A percentile compares a stretch with the other conserved stretches of the same genome.
Evolutionary conservation across 1,284 basidiomycete species (phyloP).

Genomic region (Sutorius eximius): DNA sequence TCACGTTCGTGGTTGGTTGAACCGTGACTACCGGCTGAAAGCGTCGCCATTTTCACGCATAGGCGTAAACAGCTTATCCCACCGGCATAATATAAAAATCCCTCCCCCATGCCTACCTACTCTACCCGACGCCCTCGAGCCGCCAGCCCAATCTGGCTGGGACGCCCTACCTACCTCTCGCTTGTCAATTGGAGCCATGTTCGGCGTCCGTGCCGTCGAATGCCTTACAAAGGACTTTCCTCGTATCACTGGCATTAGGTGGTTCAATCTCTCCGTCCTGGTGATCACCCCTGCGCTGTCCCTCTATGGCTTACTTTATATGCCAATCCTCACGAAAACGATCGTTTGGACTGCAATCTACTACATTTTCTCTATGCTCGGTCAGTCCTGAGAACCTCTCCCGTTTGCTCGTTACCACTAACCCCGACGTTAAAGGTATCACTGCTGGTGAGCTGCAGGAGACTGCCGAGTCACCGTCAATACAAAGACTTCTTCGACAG

Average conservation of each 20-base stretch:
- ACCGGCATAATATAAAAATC: conserved; percentile 31
- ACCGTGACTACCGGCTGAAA: conserved; percentile 27
- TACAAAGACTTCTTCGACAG: conserved; percentile 36
- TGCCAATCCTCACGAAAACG: conserved; percentile 52
- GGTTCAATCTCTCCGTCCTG: conserved; percentile 68
- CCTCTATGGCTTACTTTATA: conserved; percentile 62
- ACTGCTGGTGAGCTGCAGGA: conserved; percentile 51
- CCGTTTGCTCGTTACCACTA: conserved; percentile 14
- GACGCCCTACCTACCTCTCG: background rate
- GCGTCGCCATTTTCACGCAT: conserved; percentile 20
- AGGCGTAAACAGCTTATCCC: conserved; percentile 18
- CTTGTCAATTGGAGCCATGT: conserved; percentile 14
- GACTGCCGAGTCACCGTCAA: background rate
- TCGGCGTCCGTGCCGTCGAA: conserved; percentile 11
- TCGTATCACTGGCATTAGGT: conserved; percentile 51
- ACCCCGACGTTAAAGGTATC: conserved; percentile 42
- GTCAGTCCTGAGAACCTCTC: conserved; percentile 35
- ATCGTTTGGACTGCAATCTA: conserved; percentile 59
- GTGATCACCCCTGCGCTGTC: conserved; percentile 67
- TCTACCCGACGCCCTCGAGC: conserved; percentile 14
- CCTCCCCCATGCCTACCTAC: conserved; percentile 11
- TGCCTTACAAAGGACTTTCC: conserved; percentile 41
- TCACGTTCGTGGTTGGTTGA: conserved; percentile 17
- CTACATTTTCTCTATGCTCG: conserved; percentile 77
- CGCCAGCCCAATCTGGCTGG: conserved; percentile 5